Evolutionary conservation across 2,329 filamentous ascomycete genomes (phyloP).

Genomic region (Dactylella cylindrospora): DNA sequence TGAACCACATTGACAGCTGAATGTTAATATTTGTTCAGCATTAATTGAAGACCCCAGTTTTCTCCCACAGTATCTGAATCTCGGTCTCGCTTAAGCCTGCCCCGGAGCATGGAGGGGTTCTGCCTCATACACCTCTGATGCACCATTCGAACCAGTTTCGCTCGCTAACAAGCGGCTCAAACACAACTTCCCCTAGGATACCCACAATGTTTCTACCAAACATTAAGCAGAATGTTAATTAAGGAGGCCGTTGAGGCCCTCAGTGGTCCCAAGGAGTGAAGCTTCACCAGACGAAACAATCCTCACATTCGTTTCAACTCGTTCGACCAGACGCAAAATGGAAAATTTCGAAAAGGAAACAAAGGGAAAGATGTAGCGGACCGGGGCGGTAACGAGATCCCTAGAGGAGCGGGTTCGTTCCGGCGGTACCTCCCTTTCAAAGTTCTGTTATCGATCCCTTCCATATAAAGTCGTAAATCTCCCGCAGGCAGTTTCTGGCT

Average conservation of each 20-base stretch:
- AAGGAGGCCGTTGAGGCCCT: conserved; percentile 10
- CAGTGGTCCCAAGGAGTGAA: conserved; percentile 19
- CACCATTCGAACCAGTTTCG: conserved; percentile 27
- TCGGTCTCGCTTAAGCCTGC: no score
- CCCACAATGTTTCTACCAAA: conserved; percentile 4
- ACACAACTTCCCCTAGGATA: conserved; percentile 15
- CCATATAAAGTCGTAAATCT: conserved; percentile 41
- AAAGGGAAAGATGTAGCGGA: conserved; percentile 25
- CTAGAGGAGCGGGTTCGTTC: conserved; percentile 8
- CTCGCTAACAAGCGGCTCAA: conserved; percentile 23
- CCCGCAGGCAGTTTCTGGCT: conserved; percentile 10
- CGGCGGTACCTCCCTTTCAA: conserved; percentile 7
- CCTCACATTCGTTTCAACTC: conserved; percentile 37
- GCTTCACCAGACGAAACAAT: conserved; percentile 23
- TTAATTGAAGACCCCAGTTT: no score
- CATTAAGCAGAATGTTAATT: conserved; percentile 24
- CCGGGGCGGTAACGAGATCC: conserved; percentile 12
- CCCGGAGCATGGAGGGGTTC: no score
- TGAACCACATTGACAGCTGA: no score
- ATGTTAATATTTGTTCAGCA: no score
- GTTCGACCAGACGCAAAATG: conserved; percentile 2
- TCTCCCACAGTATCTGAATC: no score
- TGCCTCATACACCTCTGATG: conserved; percentile 38
- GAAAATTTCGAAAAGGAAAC: not conserved
- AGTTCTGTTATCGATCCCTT: conserved; percentile 18